Evolutionary conservation across 2,329 filamentous ascomycete genomes (phyloP).

Genomic region (Aspergillus sojae): DNA sequence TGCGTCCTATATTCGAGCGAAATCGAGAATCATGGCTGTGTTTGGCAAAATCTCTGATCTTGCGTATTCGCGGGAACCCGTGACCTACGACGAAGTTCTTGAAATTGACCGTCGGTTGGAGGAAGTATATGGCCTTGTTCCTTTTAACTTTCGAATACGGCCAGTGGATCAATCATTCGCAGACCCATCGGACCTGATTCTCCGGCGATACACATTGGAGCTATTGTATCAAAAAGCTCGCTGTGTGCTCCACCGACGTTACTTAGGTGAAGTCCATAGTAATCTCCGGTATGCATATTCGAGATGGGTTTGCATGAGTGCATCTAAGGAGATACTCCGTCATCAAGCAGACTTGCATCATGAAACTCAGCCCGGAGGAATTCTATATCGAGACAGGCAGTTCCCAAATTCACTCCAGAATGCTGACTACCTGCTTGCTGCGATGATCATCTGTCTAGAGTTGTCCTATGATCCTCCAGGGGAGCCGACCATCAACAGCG

Average conservation of each 20-base stretch:
- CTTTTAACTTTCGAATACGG: conserved; percentile 25
- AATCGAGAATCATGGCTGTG: conserved; percentile 37
- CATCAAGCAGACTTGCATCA: conserved; percentile 54
- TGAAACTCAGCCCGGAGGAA: conserved; percentile 57
- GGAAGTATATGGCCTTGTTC: conserved; percentile 30
- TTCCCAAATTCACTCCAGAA: conserved; percentile 61
- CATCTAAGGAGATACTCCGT: conserved; percentile 52
- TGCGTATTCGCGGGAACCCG: conserved; percentile 35
- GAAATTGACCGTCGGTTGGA: conserved; percentile 40
- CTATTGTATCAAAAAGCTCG: conserved; percentile 55
- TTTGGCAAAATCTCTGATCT: conserved; percentile 44
- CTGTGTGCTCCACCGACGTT: conserved; percentile 58
- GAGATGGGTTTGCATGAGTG: conserved; percentile 49
- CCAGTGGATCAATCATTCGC: conserved; percentile 45
- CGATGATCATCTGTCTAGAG: conserved; percentile 61
- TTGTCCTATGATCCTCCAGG: conserved; percentile 25
- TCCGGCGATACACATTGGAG: conserved; percentile 56
- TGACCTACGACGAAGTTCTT: conserved; percentile 40
- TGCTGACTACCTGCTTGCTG: conserved; percentile 64
- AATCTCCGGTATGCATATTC: conserved; percentile 47
- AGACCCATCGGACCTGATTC: conserved; percentile 54
- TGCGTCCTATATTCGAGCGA: conserved; percentile 40
- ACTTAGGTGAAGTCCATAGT: conserved; percentile 44
- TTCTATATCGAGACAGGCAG: conserved; percentile 57
- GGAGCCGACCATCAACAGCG: conserved; percentile 14